These are phyloP conservation scores for Colletotrichum somersetense DNA, from an alignment of 2,329 filamentous ascomycete genomes.

Conservation along the genomic window DNA sequence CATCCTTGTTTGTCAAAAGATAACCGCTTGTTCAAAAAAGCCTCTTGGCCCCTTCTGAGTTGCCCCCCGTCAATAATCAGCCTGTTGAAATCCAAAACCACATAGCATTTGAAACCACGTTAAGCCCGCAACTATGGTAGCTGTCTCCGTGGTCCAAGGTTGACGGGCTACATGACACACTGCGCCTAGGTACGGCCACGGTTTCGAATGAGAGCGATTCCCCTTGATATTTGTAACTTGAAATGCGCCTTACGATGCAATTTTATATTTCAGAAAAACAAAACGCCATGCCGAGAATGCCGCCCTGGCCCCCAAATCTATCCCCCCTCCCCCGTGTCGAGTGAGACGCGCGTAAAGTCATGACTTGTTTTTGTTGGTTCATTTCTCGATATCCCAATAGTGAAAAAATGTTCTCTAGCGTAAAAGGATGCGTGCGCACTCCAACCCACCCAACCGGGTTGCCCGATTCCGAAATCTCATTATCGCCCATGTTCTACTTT, in stretches of 20 bases:
- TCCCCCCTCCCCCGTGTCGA: not conserved
- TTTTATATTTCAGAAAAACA: not conserved
- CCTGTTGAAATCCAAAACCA: not conserved
- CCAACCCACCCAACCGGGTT: not conserved
- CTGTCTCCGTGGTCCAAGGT: not conserved
- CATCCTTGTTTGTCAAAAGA: not conserved
- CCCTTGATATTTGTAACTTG: constrained; percentile 1
- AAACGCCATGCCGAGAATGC: constrained; percentile 20
- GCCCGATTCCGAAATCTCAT: constrained; percentile 1
- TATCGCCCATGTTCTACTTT: constrained; percentile 18
- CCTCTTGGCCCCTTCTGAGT: not conserved
- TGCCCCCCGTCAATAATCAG: not conserved
- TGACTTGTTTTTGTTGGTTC: constrained; percentile 22
- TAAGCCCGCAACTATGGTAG: not conserved
- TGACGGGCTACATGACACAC: not conserved
- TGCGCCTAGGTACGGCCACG: not conserved
- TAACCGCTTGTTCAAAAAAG: not conserved
- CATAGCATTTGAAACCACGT: not conserved
- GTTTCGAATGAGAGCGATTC: constrained; percentile 12
- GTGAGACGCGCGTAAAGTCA: constrained; percentile 7
- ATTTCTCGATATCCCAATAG: constrained; percentile 17
- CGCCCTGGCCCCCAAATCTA: constrained; percentile 5
- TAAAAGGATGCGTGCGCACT: not conserved
- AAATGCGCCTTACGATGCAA: not conserved
- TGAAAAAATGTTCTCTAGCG: not conserved